Evolutionary conservation across 208 protist genomes (phyloP).

Genomic region (Leishmania turanica): DNA sequence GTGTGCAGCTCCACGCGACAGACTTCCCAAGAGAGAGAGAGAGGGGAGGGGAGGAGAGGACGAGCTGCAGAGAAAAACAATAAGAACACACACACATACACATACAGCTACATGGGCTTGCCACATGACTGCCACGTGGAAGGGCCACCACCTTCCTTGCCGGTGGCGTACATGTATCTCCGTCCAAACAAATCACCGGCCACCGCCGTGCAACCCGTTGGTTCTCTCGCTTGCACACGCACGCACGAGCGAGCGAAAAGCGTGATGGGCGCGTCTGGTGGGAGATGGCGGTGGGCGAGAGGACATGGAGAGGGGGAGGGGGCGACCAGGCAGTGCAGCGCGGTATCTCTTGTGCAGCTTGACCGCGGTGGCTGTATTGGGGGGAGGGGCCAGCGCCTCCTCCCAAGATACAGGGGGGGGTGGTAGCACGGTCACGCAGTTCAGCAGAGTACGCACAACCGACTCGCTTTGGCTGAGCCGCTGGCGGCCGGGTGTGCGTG

Average conservation of each 20-base stretch:
- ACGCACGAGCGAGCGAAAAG: not conserved
- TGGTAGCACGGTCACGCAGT: not conserved
- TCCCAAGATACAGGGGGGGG: not conserved
- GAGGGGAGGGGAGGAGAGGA: not conserved
- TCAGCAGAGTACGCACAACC: not conserved
- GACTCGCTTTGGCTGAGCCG: not conserved
- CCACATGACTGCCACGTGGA: not conserved
- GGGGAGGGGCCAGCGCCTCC: not conserved
- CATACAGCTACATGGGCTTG: not conserved
- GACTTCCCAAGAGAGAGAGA: no score
- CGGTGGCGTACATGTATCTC: not conserved
- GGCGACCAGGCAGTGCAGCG: not conserved
- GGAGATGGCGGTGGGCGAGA: not conserved
- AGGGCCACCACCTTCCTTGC: not conserved
- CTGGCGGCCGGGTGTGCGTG: not conserved
- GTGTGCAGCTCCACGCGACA: no score
- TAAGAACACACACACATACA: no score
- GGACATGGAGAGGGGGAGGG: not conserved
- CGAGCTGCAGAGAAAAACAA: not conserved
- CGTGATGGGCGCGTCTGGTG: not conserved
- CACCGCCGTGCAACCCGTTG: not conserved
- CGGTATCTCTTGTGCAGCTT: not conserved
- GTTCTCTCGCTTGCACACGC: no score
- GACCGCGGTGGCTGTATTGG: no score
- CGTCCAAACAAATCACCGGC: not conserved